A percentile compares a stretch with the other conserved stretches of the same genome.
Conservation (phyloP, 2,329 filamentous ascomycete genomes). For the Albophoma yamanashiensis region DNA sequence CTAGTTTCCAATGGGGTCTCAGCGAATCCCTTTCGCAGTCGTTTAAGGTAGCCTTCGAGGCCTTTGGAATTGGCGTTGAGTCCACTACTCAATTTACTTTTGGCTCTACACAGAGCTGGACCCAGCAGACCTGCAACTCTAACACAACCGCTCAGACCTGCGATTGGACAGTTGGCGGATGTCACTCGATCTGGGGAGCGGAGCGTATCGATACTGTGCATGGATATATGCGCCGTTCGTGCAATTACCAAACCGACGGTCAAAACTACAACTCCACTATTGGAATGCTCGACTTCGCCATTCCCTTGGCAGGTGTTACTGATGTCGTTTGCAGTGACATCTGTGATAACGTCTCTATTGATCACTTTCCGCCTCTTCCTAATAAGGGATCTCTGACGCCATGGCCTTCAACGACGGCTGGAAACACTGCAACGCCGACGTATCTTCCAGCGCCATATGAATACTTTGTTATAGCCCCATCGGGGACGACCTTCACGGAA, state of each 20-base stretch:
- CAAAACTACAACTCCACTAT: neutral
- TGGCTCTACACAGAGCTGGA: constrained; percentile 39
- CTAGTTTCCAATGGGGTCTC: neutral
- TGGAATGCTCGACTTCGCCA: neutral
- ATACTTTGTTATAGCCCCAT: too few species aligned
- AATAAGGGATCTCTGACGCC: neutral
- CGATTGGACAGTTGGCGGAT: neutral
- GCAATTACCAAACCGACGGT: too few species aligned
- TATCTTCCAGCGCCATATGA: too few species aligned
- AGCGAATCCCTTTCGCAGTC: neutral
- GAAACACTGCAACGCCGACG: too few species aligned
- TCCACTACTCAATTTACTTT: constrained; percentile 19
- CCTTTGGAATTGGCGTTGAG: too few species aligned
- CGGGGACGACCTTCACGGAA: too few species aligned
- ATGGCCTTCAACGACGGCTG: neutral
- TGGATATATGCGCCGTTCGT: neutral
- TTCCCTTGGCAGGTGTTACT: neutral
- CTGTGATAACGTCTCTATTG: neutral
- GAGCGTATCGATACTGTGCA: neutral
- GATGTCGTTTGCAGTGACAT: neutral
- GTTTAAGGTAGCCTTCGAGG: too few species aligned
- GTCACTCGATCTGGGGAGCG: neutral
- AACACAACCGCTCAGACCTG: neutral
- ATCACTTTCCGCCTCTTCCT: neutral
- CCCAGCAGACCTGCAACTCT: constrained; percentile 21